Evolutionary conservation across 1,139 yeast genomes (phyloP), one percentile per base, ranked within the genome.

Genomic region (Diutina siamensis): DNA sequence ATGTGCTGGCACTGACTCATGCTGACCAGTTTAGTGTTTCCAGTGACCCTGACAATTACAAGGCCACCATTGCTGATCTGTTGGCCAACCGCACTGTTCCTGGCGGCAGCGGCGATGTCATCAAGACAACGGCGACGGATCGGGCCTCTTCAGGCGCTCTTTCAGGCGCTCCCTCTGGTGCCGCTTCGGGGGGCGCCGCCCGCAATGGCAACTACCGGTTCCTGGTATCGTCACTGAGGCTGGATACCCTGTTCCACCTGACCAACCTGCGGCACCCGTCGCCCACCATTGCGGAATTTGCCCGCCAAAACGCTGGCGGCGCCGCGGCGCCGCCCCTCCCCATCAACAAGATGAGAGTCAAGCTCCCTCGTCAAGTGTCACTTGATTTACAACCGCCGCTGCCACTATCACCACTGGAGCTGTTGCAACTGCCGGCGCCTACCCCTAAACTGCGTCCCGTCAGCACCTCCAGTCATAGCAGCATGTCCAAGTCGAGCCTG

Each of bases 281-380:
- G 21, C 42, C 42, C n/a, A 38, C 42, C 13, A 38, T 38, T 25
- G 42, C 42, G 20, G 42, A 38, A 18, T 38, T 38, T 25, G 42
- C 32, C 21, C 42, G 42, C 10, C 32, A 25, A 17, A 38, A 38
- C 10, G 42, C 22, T 1, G n/a, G 13, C 27, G 12, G n/a, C 13
- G 27, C 15, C 25, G 18, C 10, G 13, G 22, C 13, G 13, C 5
- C 22, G 22, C 18, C 28, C 27, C 10, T 22, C 27, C 27, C 28
- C 4, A 8, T n/a, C 15, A 12, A 12, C 18, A 35, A 35, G 12
- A 13, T 35, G 3, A 21, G 40, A 4, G 40, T 35, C 18, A 35
- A 35, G 40, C 40, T 17, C 17, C 40, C 40, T 7, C 17, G 17
- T 3, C 28, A 13, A 17, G 18, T 9, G 17, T 22, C 22, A 27